phyloP scores from a whole-genome alignment of 2,329 filamentous ascomycete species.

The Trichothecium sympodiale region DNA sequence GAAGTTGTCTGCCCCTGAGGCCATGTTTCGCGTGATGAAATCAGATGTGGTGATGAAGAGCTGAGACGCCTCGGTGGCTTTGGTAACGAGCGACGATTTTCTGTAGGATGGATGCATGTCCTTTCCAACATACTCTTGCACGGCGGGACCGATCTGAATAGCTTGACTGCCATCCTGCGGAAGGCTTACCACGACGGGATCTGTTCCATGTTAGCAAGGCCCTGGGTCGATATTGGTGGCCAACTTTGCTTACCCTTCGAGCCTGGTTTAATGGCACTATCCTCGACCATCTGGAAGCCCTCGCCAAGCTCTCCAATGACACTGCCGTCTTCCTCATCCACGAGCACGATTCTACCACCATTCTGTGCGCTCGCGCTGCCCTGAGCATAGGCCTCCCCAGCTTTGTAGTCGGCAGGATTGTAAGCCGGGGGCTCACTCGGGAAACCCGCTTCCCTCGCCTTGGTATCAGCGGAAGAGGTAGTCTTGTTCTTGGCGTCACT shows the following conservation, averaged over 20 bases:
- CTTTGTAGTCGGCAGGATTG: conserved; percentile 70
- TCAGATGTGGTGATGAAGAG: conserved; percentile 83
- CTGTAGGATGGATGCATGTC: conserved; percentile 85
- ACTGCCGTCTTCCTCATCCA: conserved; percentile 93
- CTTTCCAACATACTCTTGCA: conserved; percentile 62
- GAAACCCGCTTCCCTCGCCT: conserved; percentile 26
- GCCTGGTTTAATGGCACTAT: conserved; percentile 65
- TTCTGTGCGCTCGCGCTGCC: conserved; percentile 46
- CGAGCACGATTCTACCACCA: conserved; percentile 72
- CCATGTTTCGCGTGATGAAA: conserved; percentile 66
- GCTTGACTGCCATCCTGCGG: conserved; percentile 54
- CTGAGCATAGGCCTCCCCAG: conserved; percentile 66
- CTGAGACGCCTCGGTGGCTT: conserved; percentile 77
- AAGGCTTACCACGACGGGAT: conserved; percentile 70
- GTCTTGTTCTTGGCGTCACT: conserved; percentile 6
- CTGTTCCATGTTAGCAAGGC: conserved; percentile 19
- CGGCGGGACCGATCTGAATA: conserved; percentile 54
- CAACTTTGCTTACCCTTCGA: conserved; percentile 63
- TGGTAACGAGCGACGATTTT: conserved; percentile 75
- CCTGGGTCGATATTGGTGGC: conserved; percentile 6
- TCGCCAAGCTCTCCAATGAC: conserved; percentile 86
- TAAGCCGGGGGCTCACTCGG: conserved; percentile 49
- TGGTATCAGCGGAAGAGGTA: conserved; percentile 15
- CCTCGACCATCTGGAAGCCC: conserved; percentile 70
- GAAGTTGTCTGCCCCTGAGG: conserved; percentile 69